Evolutionary conservation across 495 filamentous ascomycete genomes (phyloP).

Genomic region (Apodospora peruviana): DNA sequence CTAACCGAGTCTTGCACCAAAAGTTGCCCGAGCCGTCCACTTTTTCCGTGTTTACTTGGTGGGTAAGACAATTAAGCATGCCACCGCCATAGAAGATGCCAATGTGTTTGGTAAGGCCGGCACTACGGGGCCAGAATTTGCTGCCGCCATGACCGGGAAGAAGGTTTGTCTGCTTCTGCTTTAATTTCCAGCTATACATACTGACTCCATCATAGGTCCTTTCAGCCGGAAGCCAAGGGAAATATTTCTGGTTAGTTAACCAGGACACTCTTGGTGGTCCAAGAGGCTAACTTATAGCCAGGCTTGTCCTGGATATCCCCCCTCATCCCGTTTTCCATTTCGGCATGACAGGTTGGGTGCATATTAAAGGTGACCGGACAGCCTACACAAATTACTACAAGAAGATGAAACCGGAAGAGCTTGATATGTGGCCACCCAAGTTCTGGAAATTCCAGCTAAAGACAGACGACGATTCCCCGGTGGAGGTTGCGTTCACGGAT

Average conservation of each 20-base stretch:
- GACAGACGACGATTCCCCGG: conserved; percentile 46
- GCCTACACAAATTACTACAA: conserved; percentile 68
- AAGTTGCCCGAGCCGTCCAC: conserved; percentile 78
- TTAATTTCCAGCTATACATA: background rate
- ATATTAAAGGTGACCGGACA: conserved; percentile 69
- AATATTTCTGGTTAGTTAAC: conserved; percentile 77
- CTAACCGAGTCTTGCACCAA: background rate
- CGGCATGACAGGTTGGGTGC: conserved; percentile 87
- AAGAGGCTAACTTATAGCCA: conserved; percentile 7
- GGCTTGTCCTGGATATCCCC: conserved; percentile 46
- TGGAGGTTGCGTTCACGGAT: conserved; percentile 82
- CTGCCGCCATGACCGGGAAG: conserved; percentile 68
- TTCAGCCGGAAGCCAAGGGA: conserved; percentile 77
- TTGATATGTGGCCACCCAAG: conserved; percentile 76
- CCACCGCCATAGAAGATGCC: conserved; percentile 67
- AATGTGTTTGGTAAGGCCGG: conserved; percentile 86
- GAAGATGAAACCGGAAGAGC: conserved; percentile 51
- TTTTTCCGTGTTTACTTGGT: conserved; percentile 76
- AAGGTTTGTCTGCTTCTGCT: conserved; percentile 32
- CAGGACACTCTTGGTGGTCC: no score
- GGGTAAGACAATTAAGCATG: conserved; percentile 68
- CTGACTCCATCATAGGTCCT: conserved; percentile 34
- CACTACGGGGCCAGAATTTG: conserved; percentile 66
- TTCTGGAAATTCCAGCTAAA: conserved; percentile 81
- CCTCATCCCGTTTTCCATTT: conserved; percentile 92